phyloP scores from a whole-genome alignment of 768 basidiomycete species.

The Phanerochaete sordida region DNA sequence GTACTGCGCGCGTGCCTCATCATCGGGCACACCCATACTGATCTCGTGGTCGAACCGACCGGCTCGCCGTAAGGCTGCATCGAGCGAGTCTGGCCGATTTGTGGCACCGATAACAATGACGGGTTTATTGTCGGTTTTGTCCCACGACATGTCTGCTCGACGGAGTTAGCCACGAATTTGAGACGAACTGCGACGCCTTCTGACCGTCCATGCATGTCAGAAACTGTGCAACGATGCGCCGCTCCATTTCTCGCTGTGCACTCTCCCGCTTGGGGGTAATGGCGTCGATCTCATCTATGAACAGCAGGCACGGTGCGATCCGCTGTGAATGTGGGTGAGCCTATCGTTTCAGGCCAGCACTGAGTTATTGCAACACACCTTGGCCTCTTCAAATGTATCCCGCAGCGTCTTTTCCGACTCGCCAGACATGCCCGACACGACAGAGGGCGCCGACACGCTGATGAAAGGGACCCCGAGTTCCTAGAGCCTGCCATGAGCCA shows the following conservation, averaged over 20 bases:
- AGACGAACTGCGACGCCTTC: slow-evolving; percentile 17
- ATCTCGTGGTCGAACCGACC: slow-evolving; percentile 98
- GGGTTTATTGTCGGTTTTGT: slow-evolving; percentile 88
- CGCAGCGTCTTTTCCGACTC: slow-evolving; percentile 96
- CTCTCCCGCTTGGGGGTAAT: slow-evolving; percentile 98
- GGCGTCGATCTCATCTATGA: slow-evolving; percentile 97
- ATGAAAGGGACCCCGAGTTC: slow-evolving; percentile 94
- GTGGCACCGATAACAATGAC: slow-evolving; percentile 96
- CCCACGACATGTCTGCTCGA: slow-evolving; percentile 84
- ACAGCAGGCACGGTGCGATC: slow-evolving; percentile 87
- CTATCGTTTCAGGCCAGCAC: background rate
- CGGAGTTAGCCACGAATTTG: background rate
- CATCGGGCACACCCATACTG: slow-evolving; percentile 94
- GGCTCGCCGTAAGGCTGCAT: slow-evolving; percentile 88
- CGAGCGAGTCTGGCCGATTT: slow-evolving; percentile 92
- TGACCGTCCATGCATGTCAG: slow-evolving; percentile 98
- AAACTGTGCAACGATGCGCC: slow-evolving; percentile 96
- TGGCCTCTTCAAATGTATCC: slow-evolving; percentile 97
- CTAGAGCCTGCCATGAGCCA: slow-evolving; percentile 34
- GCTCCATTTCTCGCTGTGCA: slow-evolving; percentile 97
- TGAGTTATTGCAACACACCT: slow-evolving; percentile 45
- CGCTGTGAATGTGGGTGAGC: slow-evolving; percentile 41
- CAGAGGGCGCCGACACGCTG: slow-evolving; percentile 88
- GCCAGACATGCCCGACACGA: slow-evolving; percentile 98
- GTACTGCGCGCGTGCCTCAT: slow-evolving; percentile 85